phyloP scores from a whole-genome alignment of 805 yeast genomes.

The Cyberlindnera bimundalis region DNA sequence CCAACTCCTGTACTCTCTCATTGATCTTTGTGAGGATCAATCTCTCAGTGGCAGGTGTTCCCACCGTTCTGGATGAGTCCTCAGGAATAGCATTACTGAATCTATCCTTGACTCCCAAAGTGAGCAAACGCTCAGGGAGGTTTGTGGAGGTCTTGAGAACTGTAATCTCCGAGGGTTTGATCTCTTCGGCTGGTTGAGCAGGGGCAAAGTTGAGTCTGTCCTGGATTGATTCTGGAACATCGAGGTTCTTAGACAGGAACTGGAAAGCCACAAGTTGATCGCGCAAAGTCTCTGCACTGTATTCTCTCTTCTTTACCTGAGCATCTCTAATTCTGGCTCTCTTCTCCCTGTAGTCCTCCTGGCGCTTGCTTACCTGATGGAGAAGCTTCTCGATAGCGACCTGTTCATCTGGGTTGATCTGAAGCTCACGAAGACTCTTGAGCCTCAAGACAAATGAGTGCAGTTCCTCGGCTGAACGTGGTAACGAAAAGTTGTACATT shows the following conservation, averaged over 20 bases:
- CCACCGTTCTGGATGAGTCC: conserved; percentile 38
- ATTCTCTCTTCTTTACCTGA: conserved; percentile 23
- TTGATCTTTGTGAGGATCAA: conserved; percentile 51
- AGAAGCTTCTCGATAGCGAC: conserved; percentile 42
- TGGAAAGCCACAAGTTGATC: conserved; percentile 65
- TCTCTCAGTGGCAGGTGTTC: conserved; percentile 44
- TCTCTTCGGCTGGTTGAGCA: not conserved
- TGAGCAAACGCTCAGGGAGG: conserved; percentile 29
- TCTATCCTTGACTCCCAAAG: conserved; percentile 30
- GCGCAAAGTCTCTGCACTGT: conserved; percentile 45
- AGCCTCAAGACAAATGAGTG: conserved; percentile 9
- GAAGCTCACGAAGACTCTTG: conserved; percentile 12
- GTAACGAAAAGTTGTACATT: conserved; percentile 5
- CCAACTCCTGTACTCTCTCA: conserved; percentile 57
- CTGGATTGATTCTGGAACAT: conserved; percentile 54
- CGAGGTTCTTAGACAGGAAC: conserved; percentile 60
- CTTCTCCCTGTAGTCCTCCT: conserved; percentile 33
- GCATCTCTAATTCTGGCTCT: conserved; percentile 28
- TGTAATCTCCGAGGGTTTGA: not conserved
- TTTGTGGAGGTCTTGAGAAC: conserved; percentile 20
- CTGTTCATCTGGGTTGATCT: conserved; percentile 32
- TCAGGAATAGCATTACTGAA: conserved; percentile 31
- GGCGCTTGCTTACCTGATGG: conserved; percentile 38
- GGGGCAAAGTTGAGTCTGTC: conserved; percentile 29
- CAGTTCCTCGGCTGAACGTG: conserved; percentile 8